Conservation (phyloP, 768 basidiomycete species). For the Daedaleopsis sinensis region DNA sequence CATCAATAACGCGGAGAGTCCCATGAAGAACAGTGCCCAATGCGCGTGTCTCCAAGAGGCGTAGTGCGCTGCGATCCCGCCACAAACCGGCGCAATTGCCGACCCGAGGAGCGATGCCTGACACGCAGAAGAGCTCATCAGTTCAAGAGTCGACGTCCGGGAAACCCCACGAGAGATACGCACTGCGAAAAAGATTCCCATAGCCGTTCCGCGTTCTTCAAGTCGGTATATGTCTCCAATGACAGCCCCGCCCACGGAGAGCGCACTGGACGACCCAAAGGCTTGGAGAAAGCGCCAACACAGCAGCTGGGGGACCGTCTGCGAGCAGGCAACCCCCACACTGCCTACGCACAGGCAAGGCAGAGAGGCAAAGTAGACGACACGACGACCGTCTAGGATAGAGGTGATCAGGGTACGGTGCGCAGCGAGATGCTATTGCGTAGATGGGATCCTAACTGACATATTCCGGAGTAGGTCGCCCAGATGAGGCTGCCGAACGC, state of each 20-base stretch:
- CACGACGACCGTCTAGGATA: slow-evolving; percentile 61
- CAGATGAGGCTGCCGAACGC: slow-evolving; percentile 53
- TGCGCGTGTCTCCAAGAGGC: slow-evolving; percentile 71
- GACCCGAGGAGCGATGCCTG: slow-evolving; percentile 61
- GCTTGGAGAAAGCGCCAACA: slow-evolving; percentile 68
- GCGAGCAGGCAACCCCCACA: slow-evolving; percentile 56
- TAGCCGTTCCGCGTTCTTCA: slow-evolving; percentile 61
- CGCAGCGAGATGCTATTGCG: no score
- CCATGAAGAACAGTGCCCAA: slow-evolving; percentile 42
- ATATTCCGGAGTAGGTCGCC: slow-evolving; percentile 55
- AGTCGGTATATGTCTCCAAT: slow-evolving; percentile 69
- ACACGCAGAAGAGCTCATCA: not conserved
- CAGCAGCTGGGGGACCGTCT: slow-evolving; percentile 49
- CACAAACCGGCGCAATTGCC: slow-evolving; percentile 60
- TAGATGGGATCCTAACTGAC: slow-evolving; percentile 28
- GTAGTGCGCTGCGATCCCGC: slow-evolving; percentile 60
- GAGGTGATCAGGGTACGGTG: not conserved
- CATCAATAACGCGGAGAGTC: slow-evolving; percentile 40
- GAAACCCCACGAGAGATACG: no score
- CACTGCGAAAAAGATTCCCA: slow-evolving; percentile 56
- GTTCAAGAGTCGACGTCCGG: not conserved
- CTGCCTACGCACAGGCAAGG: slow-evolving; percentile 63
- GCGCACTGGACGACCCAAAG: slow-evolving; percentile 59
- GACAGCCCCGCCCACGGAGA: slow-evolving; percentile 57
- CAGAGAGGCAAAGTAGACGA: slow-evolving; percentile 59